Evolutionary conservation across 257 asterid genomes (phyloP).

Genomic region (Craterostigma plantagineum): DNA sequence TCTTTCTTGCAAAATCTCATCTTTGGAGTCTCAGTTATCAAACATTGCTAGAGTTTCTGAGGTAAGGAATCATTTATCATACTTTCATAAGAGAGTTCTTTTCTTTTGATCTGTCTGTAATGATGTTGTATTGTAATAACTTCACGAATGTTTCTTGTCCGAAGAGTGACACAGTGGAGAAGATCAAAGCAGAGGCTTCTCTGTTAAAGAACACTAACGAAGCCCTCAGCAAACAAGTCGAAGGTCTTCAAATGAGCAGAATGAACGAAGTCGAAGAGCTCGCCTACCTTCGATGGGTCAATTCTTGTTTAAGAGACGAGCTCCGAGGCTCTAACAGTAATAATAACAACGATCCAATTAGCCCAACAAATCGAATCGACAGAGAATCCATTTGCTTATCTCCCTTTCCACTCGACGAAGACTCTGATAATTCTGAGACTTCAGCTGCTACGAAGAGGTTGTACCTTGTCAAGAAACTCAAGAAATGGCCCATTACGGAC

Average conservation of each 20-base stretch:
- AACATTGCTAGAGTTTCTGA: constrained; percentile 28
- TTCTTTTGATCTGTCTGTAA: too few species aligned
- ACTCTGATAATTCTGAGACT: constrained; percentile 14
- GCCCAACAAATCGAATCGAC: constrained; percentile 1
- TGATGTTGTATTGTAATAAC: too few species aligned
- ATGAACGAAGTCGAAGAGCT: constrained; percentile 92
- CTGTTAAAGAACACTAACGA: constrained; percentile 52
- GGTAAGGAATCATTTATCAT: too few species aligned
- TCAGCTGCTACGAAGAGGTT: constrained; percentile 23
- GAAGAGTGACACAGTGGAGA: constrained; percentile 44
- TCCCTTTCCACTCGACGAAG: constrained; percentile 33
- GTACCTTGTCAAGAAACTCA: constrained; percentile 51
- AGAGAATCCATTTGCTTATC: constrained; percentile 44
- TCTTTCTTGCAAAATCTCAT: constrained; percentile 50
- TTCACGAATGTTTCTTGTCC: constrained; percentile 5
- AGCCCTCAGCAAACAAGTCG: constrained; percentile 85
- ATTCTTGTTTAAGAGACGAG: constrained; percentile 71
- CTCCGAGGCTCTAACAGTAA: constrained; percentile 31
- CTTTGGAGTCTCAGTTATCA: constrained; percentile 49
- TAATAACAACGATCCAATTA: constrained; percentile 5
- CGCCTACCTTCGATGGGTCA: constrained; percentile 79
- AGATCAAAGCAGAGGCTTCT: constrained; percentile 69
- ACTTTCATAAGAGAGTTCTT: too few species aligned
- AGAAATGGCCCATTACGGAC: constrained; percentile 68
- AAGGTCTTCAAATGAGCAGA: constrained; percentile 74